phyloP scores from a whole-genome alignment of 2,329 filamentous ascomycete species.

The Fonsecaea pedrosoi region DNA sequence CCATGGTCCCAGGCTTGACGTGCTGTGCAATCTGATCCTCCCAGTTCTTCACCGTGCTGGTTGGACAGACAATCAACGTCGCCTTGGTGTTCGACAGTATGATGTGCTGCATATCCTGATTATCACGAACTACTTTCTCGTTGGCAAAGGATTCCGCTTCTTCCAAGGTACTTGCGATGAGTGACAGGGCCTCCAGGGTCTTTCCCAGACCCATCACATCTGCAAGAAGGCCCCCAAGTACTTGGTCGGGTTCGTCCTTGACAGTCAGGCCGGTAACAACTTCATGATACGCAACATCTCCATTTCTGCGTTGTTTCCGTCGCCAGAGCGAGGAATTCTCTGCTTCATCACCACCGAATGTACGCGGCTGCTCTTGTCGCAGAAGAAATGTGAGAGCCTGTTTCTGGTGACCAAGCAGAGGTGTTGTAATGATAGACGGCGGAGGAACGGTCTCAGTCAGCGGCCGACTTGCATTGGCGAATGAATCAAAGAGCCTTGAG shows the following conservation, averaged over 20 bases:
- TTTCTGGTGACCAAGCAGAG: slow-evolving; percentile 83
- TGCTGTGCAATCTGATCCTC: slow-evolving; percentile 89
- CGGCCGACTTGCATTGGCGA: slow-evolving; percentile 72
- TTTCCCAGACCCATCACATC: slow-evolving; percentile 93
- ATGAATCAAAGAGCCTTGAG: slow-evolving; percentile 83
- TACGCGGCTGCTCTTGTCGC: slow-evolving; percentile 72
- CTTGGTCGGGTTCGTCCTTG: slow-evolving; percentile 67
- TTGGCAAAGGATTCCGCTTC: slow-evolving; percentile 69
- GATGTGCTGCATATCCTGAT: slow-evolving; percentile 37
- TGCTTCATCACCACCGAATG: slow-evolving; percentile 64
- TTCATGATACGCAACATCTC: slow-evolving; percentile 74
- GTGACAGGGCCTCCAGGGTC: slow-evolving; percentile 81
- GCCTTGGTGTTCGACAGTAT: slow-evolving; percentile 74
- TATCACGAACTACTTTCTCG: slow-evolving; percentile 44
- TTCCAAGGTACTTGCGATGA: slow-evolving; percentile 71
- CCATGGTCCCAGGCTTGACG: slow-evolving; percentile 68
- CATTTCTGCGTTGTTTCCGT: slow-evolving; percentile 61
- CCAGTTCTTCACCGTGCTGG: slow-evolving; percentile 94
- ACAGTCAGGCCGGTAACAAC: slow-evolving; percentile 79
- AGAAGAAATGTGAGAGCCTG: slow-evolving; percentile 89
- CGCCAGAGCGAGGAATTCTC: slow-evolving; percentile 80
- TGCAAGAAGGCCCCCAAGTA: slow-evolving; percentile 75
- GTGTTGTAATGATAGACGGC: slow-evolving; percentile 65
- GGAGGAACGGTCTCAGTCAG: slow-evolving; percentile 73
- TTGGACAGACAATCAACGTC: slow-evolving; percentile 84